Conservation (phyloP, 371 early-diverging fungal genomes). For the Actinomucor elegans region DNA sequence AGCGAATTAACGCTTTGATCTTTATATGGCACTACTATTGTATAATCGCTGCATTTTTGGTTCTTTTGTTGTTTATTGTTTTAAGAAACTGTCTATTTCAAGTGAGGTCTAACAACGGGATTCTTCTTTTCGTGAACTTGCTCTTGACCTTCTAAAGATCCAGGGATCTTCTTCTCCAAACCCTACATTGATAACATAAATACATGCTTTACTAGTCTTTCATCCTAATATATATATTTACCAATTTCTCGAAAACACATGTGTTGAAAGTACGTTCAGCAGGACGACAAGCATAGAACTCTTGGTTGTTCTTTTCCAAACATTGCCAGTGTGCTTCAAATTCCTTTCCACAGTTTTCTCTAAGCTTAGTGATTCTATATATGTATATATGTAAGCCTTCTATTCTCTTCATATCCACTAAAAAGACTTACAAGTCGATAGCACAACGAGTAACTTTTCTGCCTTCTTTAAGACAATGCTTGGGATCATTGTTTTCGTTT, state of each 20-base stretch:
- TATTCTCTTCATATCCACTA: not conserved
- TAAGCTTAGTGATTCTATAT: slow-evolving; percentile 78
- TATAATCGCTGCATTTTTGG: too few species aligned
- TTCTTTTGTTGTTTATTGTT: too few species aligned
- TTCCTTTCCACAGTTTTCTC: slow-evolving; percentile 86
- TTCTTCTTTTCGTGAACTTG: slow-evolving; percentile 76
- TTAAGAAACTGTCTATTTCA: slow-evolving; percentile 43
- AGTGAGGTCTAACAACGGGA: slow-evolving; percentile 58
- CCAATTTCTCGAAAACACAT: slow-evolving; percentile 90
- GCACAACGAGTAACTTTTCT: slow-evolving; percentile 95
- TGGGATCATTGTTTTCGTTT: slow-evolving; percentile 85
- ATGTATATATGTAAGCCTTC: not conserved
- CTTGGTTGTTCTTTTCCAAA: slow-evolving; percentile 89
- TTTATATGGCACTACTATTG: too few species aligned
- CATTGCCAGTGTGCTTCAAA: slow-evolving; percentile 94
- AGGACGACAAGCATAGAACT: slow-evolving; percentile 78
- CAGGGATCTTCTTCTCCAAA: slow-evolving; percentile 79
- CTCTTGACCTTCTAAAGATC: slow-evolving; percentile 64
- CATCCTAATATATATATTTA: slow-evolving; percentile 33
- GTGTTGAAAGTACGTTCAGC: slow-evolving; percentile 83
- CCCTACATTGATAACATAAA: slow-evolving; percentile 49
- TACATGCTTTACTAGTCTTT: not conserved
- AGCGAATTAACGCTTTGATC: too few species aligned
- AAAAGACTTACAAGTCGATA: slow-evolving; percentile 72
- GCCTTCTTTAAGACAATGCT: slow-evolving; percentile 91